Conservation (phyloP, 495 filamentous ascomycete genomes). For the Penicillium simplicissimum region DNA sequence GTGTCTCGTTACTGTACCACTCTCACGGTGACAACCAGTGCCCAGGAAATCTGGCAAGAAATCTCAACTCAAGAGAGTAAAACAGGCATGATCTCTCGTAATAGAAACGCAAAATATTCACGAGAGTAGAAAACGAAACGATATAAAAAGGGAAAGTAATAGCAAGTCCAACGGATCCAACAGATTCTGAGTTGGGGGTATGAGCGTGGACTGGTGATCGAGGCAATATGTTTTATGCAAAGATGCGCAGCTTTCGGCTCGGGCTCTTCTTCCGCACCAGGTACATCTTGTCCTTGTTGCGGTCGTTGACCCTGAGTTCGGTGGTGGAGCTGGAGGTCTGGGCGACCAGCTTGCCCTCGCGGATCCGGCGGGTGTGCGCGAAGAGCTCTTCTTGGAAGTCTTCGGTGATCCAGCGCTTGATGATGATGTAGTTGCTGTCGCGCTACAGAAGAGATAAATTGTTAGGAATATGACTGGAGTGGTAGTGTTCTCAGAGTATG, state of each 20-base stretch:
- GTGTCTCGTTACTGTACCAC: constrained; percentile 30
- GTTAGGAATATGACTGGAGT: background rate
- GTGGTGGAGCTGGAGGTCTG: constrained; percentile 48
- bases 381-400: constrained; percentile 73
- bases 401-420: constrained; percentile 74
- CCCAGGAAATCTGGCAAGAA: constrained; percentile 9
- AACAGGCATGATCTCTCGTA: constrained; percentile 20
- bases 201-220: background rate
- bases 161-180: background rate
- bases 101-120: constrained; percentile 3
- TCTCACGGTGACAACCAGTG: constrained; percentile 15
- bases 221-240: constrained; percentile 25
- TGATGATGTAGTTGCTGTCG: constrained; percentile 71
- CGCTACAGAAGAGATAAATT: constrained; percentile 22
- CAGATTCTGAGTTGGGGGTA: constrained; percentile 2
- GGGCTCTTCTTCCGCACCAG: constrained; percentile 65
- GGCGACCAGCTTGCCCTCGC: constrained; percentile 51
- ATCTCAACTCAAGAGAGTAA: constrained; percentile 32
- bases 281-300: constrained; percentile 54
- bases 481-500: background rate
- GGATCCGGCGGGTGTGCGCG: constrained; percentile 64
- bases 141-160: constrained; percentile 5
- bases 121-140: constrained; percentile 9
- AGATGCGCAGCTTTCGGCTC: constrained; percentile 34
- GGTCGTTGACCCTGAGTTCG: constrained; percentile 52